Evolutionary conservation across 495 filamentous ascomycete genomes (phyloP).

Genomic region (Delitschia confertaspora): DNA sequence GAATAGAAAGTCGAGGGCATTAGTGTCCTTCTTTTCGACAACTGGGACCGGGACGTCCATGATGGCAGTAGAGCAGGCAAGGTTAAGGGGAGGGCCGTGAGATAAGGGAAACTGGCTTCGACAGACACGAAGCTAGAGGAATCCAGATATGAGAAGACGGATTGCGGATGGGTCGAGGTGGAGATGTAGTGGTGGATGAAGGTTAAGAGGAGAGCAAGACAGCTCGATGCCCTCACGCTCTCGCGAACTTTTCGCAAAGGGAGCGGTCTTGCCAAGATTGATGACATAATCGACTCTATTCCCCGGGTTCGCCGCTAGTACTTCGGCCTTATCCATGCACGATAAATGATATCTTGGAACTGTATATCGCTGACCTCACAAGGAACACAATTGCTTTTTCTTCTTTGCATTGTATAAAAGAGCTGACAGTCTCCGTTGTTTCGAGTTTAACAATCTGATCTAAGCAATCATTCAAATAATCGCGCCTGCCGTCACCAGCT

Average conservation of each 20-base stretch:
- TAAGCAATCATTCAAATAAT: too few species aligned
- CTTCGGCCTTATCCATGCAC: too few species aligned
- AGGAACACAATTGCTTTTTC: conserved; percentile 13
- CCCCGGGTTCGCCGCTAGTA: too few species aligned
- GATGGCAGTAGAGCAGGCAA: not conserved
- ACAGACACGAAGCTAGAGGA: too few species aligned
- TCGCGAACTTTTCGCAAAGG: conserved; percentile 15
- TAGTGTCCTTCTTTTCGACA: conserved; percentile 12
- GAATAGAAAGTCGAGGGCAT: conserved; percentile 51
- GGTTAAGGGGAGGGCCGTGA: not conserved
- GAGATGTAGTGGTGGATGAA: not conserved
- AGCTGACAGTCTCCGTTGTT: too few species aligned
- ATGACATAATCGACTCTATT: conserved; percentile 11
- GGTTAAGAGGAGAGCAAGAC: too few species aligned
- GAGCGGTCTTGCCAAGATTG: not conserved
- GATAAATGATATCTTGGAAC: too few species aligned
- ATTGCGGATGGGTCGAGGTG: not conserved
- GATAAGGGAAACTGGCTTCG: not conserved
- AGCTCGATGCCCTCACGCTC: too few species aligned
- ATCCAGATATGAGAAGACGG: not conserved
- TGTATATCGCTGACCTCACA: too few species aligned
- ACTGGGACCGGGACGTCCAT: too few species aligned
- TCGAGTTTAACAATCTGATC: too few species aligned
- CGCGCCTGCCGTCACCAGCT: not conserved
- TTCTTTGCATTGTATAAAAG: too few species aligned